Conservation (phyloP, 768 basidiomycete genomes). For the Lactifluus rugatus region DNA sequence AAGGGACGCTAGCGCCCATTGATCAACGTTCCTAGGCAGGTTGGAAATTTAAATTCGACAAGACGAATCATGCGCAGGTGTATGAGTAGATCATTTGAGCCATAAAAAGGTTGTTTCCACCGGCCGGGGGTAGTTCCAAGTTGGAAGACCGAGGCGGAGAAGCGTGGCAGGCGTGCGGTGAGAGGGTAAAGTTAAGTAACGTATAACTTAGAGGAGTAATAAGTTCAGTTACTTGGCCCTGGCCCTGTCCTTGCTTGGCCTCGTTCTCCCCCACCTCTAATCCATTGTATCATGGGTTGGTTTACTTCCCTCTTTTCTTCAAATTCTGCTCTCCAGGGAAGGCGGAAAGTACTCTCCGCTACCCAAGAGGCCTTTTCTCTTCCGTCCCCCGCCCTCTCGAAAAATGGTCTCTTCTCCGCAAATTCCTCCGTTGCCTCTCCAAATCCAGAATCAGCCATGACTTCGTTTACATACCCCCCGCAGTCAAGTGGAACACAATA, state of each 20-base stretch:
- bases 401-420: conserved; percentile 51
- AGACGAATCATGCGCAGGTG: too few species aligned
- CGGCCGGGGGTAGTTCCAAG: too few species aligned
- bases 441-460: conserved; percentile 37
- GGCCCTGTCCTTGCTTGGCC: not conserved
- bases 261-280: not conserved
- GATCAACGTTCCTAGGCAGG: too few species aligned
- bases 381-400: conserved; percentile 54
- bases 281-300: conserved; percentile 54
- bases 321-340: conserved; percentile 35
- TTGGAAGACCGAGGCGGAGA: too few species aligned
- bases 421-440: conserved; percentile 39
- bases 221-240: not conserved
- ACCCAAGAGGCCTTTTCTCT: conserved; percentile 88
- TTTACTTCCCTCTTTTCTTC: conserved; percentile 54
- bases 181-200: too few species aligned
- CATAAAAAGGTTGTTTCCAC: too few species aligned
- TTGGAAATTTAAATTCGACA: too few species aligned
- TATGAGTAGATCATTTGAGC: too few species aligned
- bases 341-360: conserved; percentile 54
- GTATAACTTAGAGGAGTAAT: too few species aligned
- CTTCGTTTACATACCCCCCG: conserved; percentile 72
- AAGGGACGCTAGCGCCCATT: too few species aligned
- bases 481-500: conserved; percentile 44
- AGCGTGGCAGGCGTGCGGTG: too few species aligned